Evolutionary conservation across 805 yeast species (phyloP).

Genomic region (Citeromyces matritensis): DNA sequence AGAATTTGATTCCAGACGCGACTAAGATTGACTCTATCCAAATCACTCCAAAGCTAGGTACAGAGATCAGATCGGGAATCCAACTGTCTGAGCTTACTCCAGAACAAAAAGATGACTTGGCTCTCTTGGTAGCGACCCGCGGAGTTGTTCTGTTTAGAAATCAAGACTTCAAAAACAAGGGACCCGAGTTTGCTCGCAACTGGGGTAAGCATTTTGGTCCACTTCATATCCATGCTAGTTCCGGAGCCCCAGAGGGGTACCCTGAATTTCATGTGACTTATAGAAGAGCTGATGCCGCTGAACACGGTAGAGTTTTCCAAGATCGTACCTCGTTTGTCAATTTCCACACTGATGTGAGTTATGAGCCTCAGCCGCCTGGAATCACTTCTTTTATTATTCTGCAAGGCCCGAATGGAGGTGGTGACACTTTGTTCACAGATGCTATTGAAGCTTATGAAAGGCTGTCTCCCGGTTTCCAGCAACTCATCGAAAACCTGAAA

Average conservation of each 20-base stretch:
- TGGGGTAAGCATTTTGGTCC: slow-evolving; percentile 57
- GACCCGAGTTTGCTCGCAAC: slow-evolving; percentile 29
- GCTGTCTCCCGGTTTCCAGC: slow-evolving; percentile 49
- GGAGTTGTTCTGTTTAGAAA: slow-evolving; percentile 56
- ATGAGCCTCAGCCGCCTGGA: slow-evolving; percentile 62
- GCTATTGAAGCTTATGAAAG: slow-evolving; percentile 56
- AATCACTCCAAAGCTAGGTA: slow-evolving; percentile 59
- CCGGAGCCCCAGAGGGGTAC: slow-evolving; percentile 46
- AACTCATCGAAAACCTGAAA: slow-evolving; percentile 42
- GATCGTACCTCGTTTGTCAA: slow-evolving; percentile 13
- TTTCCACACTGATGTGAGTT: slow-evolving; percentile 69
- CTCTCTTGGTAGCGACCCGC: slow-evolving; percentile 50
- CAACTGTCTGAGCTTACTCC: slow-evolving; percentile 40
- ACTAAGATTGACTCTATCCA: slow-evolving; percentile 15
- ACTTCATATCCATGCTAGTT: slow-evolving; percentile 59
- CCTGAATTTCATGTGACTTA: slow-evolving; percentile 53
- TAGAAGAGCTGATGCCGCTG: slow-evolving; percentile 27
- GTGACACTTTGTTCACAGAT: slow-evolving; percentile 73
- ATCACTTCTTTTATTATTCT: slow-evolving; percentile 51
- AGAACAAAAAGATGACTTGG: slow-evolving; percentile 52
- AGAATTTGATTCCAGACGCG: slow-evolving; percentile 24
- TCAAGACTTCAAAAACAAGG: slow-evolving; percentile 46
- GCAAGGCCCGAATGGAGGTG: slow-evolving; percentile 51
- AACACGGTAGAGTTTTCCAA: slow-evolving; percentile 13
- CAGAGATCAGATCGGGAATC: slow-evolving; percentile 37